phyloP scores from a whole-genome alignment of 495 filamentous ascomycete species.

The Neurospora sublineolata region DNA sequence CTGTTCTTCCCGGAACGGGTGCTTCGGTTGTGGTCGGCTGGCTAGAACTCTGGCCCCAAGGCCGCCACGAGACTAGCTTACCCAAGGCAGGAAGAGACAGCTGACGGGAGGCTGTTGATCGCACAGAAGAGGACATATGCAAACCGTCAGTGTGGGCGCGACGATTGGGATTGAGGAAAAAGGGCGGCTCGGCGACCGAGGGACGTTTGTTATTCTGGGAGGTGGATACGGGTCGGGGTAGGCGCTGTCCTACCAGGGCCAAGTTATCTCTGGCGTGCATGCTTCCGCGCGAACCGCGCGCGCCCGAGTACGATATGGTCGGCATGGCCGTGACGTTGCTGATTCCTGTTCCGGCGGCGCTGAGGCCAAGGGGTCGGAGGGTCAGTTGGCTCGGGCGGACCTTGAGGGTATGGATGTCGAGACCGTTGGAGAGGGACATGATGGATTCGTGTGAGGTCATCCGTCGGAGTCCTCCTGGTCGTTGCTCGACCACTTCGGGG shows the following conservation, averaged over 20 bases:
- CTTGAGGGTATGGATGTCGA: slow-evolving; percentile 45
- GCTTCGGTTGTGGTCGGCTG: not conserved
- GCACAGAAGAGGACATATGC: slow-evolving; percentile 11
- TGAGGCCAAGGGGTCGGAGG: slow-evolving; percentile 33
- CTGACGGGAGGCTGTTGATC: slow-evolving; percentile 3
- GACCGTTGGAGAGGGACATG: slow-evolving; percentile 39
- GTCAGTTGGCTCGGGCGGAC: slow-evolving; percentile 40
- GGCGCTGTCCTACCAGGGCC: slow-evolving; percentile 15
- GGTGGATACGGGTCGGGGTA: slow-evolving; percentile 4
- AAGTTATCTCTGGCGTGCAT: slow-evolving; percentile 30
- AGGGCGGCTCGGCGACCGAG: not conserved
- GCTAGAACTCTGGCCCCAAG: slow-evolving; percentile 20
- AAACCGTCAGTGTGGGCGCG: slow-evolving; percentile 5
- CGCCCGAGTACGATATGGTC: slow-evolving; percentile 21
- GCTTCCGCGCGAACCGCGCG: slow-evolving; percentile 25
- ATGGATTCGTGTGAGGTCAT: slow-evolving; percentile 43
- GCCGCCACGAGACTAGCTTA: slow-evolving; percentile 36
- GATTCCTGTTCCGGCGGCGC: slow-evolving; percentile 29
- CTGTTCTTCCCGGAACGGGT: not conserved
- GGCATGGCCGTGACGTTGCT: slow-evolving; percentile 30
- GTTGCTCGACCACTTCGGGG: slow-evolving; percentile 2
- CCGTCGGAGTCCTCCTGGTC: slow-evolving; percentile 22
- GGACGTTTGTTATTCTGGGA: not conserved
- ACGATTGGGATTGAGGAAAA: slow-evolving; percentile 10
- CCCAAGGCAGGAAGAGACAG: slow-evolving; percentile 19